A percentile compares a stretch with the other conserved stretches of the same genome.
Evolutionary conservation across 495 filamentous ascomycete species (phyloP).

Genomic region (Penicillium egyptiacum): DNA sequence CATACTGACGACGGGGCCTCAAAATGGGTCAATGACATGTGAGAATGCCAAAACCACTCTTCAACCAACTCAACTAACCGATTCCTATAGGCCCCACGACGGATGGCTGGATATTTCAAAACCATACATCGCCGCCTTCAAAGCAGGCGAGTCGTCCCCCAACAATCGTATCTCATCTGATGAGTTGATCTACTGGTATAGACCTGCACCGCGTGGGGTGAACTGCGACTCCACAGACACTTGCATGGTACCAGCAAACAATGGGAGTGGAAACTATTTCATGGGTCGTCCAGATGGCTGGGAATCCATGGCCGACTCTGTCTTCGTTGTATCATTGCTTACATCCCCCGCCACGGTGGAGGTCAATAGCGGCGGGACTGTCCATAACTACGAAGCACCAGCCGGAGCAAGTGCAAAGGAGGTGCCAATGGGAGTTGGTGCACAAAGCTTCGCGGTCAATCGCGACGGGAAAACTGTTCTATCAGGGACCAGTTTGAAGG

Average conservation of each 20-base stretch:
- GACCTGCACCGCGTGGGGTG: slow-evolving; percentile 41
- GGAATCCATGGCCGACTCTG: slow-evolving; percentile 47
- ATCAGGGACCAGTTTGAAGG: slow-evolving; percentile 48
- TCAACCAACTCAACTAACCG: neutral
- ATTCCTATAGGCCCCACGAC: slow-evolving; percentile 33
- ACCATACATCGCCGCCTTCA: slow-evolving; percentile 58
- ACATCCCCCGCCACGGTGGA: slow-evolving; percentile 43
- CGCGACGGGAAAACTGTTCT: slow-evolving; percentile 46
- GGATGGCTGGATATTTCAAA: slow-evolving; percentile 43
- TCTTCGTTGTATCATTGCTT: slow-evolving; percentile 57
- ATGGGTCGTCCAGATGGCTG: slow-evolving; percentile 51
- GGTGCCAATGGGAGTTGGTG: slow-evolving; percentile 52
- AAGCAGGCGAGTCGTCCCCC: slow-evolving; percentile 46
- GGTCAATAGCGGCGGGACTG: slow-evolving; percentile 47
- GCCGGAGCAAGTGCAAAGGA: slow-evolving; percentile 50
- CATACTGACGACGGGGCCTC: slow-evolving; percentile 57
- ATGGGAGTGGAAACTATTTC: slow-evolving; percentile 47
- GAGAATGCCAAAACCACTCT: neutral
- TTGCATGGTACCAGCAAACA: slow-evolving; percentile 38
- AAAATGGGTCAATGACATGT: slow-evolving; percentile 59
- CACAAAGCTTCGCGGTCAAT: slow-evolving; percentile 49
- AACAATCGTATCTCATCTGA: slow-evolving; percentile 37
- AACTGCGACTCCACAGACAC: slow-evolving; percentile 36
- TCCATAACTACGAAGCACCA: slow-evolving; percentile 34
- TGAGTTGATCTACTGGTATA: slow-evolving; percentile 46